Evolutionary conservation across 1,139 yeast genomes (phyloP).

Genomic region (Chernovozyma sophiae-reginae): DNA sequence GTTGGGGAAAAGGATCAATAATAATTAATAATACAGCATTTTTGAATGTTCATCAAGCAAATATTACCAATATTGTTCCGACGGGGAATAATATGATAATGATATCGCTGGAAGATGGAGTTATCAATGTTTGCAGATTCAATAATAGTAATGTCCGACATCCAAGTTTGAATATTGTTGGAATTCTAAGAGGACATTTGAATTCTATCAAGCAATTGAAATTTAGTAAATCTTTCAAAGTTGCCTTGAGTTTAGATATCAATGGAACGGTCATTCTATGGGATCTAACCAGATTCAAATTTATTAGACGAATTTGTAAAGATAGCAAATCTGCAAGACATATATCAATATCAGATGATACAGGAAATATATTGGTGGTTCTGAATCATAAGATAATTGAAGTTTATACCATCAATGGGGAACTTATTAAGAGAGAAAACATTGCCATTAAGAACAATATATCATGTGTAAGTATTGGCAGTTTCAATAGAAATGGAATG

Average conservation of each 20-base stretch:
- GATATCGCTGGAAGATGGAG: slow-evolving; percentile 55
- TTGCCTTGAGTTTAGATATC: slow-evolving; percentile 48
- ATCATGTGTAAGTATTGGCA: slow-evolving; percentile 30
- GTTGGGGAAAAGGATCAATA: slow-evolving; percentile 31
- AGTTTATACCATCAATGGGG: slow-evolving; percentile 56
- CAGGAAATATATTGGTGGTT: slow-evolving; percentile 49
- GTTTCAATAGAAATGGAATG: slow-evolving; percentile 25
- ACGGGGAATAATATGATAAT: slow-evolving; percentile 31
- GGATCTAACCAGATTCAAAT: slow-evolving; percentile 52
- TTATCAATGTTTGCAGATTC: slow-evolving; percentile 50
- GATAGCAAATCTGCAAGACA: slow-evolving; percentile 10
- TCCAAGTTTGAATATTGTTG: slow-evolving; percentile 37
- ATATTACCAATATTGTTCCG: slow-evolving; percentile 33
- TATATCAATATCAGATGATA: slow-evolving; percentile 49
- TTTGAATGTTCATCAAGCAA: slow-evolving; percentile 36
- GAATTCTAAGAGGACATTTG: slow-evolving; percentile 54
- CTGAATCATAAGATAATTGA: slow-evolving; percentile 19
- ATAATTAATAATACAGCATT: slow-evolving; percentile 39
- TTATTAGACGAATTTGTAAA: slow-evolving; percentile 39
- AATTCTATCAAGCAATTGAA: slow-evolving; percentile 37
- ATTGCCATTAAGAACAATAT: slow-evolving; percentile 15
- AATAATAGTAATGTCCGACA: not conserved
- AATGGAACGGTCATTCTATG: slow-evolving; percentile 51
- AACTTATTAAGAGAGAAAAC: slow-evolving; percentile 21
- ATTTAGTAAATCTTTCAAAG: slow-evolving; percentile 47